A percentile compares a stretch with the other conserved stretches of the same genome.
phyloP scores from a whole-genome alignment of 2,329 filamentous ascomycete species.

The Nigrograna mackinnonii region DNA sequence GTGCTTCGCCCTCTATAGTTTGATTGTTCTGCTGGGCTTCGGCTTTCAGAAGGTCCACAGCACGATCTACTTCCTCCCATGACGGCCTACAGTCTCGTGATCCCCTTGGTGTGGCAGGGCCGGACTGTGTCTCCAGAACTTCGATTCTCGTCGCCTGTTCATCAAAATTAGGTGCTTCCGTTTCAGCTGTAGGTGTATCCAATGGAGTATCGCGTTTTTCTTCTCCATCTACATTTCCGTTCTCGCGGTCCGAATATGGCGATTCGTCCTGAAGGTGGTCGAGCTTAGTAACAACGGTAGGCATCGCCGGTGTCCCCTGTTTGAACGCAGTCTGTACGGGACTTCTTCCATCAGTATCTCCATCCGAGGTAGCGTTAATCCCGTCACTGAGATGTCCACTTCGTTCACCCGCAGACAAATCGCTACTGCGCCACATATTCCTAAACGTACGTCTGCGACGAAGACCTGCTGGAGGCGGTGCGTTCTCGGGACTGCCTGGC shows the following conservation, averaged over 20 bases:
- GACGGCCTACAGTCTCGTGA: slow-evolving; percentile 40
- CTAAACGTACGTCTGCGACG: slow-evolving; percentile 35
- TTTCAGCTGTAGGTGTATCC: not conserved
- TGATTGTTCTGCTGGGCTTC: slow-evolving; percentile 21
- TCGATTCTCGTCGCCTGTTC: slow-evolving; percentile 32
- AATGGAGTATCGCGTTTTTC: not conserved
- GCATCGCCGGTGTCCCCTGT: slow-evolving; percentile 37
- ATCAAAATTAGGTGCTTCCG: slow-evolving; percentile 10
- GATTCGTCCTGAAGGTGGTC: slow-evolving; percentile 8
- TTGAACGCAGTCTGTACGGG: slow-evolving; percentile 32
- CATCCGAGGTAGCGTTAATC: slow-evolving; percentile 25
- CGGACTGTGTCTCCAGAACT: slow-evolving; percentile 45
- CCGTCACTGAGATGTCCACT: slow-evolving; percentile 28
- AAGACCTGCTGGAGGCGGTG: slow-evolving; percentile 8
- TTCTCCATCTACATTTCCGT: not conserved
- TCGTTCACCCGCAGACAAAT: slow-evolving; percentile 35
- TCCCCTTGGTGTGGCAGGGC: slow-evolving; percentile 48
- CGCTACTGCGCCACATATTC: slow-evolving; percentile 39
- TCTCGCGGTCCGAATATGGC: not conserved
- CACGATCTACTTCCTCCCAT: slow-evolving; percentile 41
- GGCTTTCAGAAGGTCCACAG: slow-evolving; percentile 34
- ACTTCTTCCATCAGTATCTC: slow-evolving; percentile 38
- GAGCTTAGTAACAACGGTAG: slow-evolving; percentile 10
- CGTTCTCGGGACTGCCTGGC: slow-evolving; percentile 40
- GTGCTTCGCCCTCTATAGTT: not conserved